Percentiles rank a stretch among this genome's conserved stretches.
These are phyloP conservation scores for Mucor indicus DNA, from an alignment of 371 early-diverging fungal genomes.

Conservation along the genomic window DNA sequence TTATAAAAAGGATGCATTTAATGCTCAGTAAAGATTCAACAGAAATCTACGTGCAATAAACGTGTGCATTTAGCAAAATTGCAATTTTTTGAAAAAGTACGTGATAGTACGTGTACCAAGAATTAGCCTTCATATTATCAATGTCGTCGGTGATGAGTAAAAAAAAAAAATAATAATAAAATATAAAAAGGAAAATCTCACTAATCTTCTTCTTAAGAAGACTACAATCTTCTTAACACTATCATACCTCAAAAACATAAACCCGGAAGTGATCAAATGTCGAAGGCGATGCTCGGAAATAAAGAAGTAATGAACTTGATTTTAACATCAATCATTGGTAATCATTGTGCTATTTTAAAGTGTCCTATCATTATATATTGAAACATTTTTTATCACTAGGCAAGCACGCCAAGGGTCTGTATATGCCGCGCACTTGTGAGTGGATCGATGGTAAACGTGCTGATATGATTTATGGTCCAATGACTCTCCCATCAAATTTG, in stretches of 20 bases:
- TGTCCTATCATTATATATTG: not conserved
- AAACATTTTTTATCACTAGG: not conserved
- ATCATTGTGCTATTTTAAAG: not conserved
- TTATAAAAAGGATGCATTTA: too few relatives aligned
- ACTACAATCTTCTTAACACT: not conserved
- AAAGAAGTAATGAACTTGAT: conserved; percentile 4
- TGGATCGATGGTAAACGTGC: conserved; percentile 20
- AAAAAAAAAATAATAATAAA: too few relatives aligned
- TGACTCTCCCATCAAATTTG: not conserved
- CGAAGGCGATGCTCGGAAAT: not conserved
- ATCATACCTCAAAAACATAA: conserved; percentile 2
- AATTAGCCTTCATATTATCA: not conserved
- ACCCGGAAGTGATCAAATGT: conserved; percentile 4
- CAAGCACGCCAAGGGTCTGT: not conserved
- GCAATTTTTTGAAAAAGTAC: too few relatives aligned
- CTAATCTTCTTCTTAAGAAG: not conserved
- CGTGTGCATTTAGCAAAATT: too few relatives aligned
- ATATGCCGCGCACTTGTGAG: conserved; percentile 2
- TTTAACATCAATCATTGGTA: conserved; percentile 1
- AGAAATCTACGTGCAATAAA: too few relatives aligned
- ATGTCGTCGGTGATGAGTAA: not conserved
- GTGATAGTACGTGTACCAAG: too few relatives aligned
- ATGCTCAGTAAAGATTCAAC: too few relatives aligned
- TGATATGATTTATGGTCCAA: conserved; percentile 16
- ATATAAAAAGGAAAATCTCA: not conserved